A percentile compares a stretch with the other conserved stretches of the same genome.
phyloP scores from a whole-genome alignment of 306 rosid species.

The Trichosanthes truncata region DNA sequence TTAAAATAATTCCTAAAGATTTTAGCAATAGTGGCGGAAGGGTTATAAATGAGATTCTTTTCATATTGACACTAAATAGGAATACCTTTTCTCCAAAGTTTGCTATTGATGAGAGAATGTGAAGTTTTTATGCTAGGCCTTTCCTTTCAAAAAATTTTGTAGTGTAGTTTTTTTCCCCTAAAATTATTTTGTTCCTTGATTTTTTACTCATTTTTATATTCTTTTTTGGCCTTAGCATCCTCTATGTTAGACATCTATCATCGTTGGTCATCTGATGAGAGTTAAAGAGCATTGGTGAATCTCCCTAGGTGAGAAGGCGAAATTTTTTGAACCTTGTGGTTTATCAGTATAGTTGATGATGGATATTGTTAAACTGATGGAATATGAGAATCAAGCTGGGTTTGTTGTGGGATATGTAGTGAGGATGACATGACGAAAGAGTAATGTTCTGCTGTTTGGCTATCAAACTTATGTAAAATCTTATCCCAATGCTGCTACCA shows the following conservation, averaged over 20 bases:
- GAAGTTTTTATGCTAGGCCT: no score
- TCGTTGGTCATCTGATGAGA: conserved; percentile 17
- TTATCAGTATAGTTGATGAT: conserved; percentile 55
- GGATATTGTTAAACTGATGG: conserved; percentile 43
- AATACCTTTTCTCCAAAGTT: no score
- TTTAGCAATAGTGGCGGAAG: no score
- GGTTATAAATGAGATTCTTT: no score
- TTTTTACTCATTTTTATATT: not conserved
- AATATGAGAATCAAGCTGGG: conserved; percentile 33
- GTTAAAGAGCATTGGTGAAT: conserved; percentile 54
- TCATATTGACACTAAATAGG: no score
- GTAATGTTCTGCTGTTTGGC: conserved; percentile 47
- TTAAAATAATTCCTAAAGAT: no score
- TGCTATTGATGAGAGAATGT: no score
- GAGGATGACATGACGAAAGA: conserved; percentile 50
- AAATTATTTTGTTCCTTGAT: not conserved
- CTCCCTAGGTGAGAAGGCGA: conserved; percentile 18
- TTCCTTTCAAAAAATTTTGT: no score
- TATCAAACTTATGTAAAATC: conserved; percentile 41
- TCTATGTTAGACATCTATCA: not conserved
- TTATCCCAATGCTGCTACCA: conserved; percentile 17
- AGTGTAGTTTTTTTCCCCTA: not conserved
- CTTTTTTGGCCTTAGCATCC: not conserved
- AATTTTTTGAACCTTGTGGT: conserved; percentile 41
- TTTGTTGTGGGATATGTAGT: conserved; percentile 50